These are phyloP conservation scores for Panus rudis DNA, from an alignment of 768 basidiomycete genomes.

Conservation along the genomic window DNA sequence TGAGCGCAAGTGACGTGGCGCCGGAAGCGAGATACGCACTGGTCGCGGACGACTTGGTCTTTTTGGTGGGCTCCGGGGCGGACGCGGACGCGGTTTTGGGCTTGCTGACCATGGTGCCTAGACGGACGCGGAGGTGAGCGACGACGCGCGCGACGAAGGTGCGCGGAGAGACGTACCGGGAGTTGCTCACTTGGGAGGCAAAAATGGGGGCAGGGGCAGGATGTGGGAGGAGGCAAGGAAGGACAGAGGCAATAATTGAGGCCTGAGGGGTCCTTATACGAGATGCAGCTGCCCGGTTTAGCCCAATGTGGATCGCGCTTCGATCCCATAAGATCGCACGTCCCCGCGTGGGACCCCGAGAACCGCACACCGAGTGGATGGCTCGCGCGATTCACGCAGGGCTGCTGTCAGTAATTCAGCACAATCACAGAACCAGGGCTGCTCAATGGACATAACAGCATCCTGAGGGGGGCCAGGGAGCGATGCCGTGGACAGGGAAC, in stretches of 20 bases:
- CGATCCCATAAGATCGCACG: conserved; percentile 17
- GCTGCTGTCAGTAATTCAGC: too few relatives aligned
- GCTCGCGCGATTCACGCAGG: too few relatives aligned
- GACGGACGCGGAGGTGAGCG: conserved; percentile 1
- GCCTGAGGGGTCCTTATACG: conserved; percentile 15
- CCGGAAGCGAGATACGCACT: conserved; percentile 8
- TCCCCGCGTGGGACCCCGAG: too few relatives aligned
- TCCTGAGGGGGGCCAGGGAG: too few relatives aligned
- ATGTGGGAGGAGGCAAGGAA: conserved; percentile 21
- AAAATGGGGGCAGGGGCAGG: conserved; percentile 11
- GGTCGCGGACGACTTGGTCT: too few relatives aligned
- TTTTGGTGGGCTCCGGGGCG: conserved; percentile 12
- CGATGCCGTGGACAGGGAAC: too few relatives aligned
- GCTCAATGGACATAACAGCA: too few relatives aligned
- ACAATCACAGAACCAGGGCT: too few relatives aligned
- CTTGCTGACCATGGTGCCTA: conserved; percentile 7
- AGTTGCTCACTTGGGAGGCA: conserved; percentile 5
- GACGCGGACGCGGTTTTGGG: conserved; percentile 8
- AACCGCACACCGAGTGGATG: too few relatives aligned
- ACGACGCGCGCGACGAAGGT: not conserved
- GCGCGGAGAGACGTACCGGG: conserved; percentile 3
- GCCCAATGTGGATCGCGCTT: conserved; percentile 17
- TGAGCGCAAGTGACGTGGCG: not conserved
- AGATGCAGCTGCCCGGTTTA: conserved; percentile 13
- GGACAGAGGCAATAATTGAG: conserved; percentile 16